A percentile compares a stretch with the other conserved stretches of the same genome.
Evolutionary conservation across 768 basidiomycete species (phyloP).

Genomic region (Podaxis pistillaris): DNA sequence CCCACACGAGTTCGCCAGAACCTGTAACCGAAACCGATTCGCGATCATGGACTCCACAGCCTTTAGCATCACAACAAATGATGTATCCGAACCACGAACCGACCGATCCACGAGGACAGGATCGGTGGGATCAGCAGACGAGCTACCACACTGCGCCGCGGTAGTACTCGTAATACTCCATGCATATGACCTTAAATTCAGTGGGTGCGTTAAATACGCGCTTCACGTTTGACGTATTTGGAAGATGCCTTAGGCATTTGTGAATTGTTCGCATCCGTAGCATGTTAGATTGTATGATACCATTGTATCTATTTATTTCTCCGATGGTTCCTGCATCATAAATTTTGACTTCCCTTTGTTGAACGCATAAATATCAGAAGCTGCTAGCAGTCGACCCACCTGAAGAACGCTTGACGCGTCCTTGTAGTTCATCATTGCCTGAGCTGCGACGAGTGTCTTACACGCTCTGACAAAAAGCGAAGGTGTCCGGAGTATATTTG

Average conservation of each 20-base stretch:
- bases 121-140: background rate
- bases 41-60: background rate
- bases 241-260: background rate
- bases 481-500: too few relatives aligned
- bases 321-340: background rate
- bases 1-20: background rate
- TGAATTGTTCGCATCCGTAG: background rate
- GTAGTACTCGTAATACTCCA: background rate
- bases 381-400: too few relatives aligned
- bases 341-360: background rate
- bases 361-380: too few relatives aligned
- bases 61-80: conserved; percentile 15
- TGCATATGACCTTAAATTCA: too few relatives aligned
- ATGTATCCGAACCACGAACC: background rate
- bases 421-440: too few relatives aligned
- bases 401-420: too few relatives aligned
- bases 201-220: too few relatives aligned
- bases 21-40: background rate
- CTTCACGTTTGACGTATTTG: background rate
- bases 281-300: background rate
- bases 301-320: background rate
- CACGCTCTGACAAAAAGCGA: too few relatives aligned
- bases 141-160: background rate
- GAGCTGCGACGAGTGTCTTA: too few relatives aligned
- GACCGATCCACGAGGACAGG: background rate